Base-by-base conservation (phyloP, 345 rosid species). In the Eutrema heterophyllum region DNA sequence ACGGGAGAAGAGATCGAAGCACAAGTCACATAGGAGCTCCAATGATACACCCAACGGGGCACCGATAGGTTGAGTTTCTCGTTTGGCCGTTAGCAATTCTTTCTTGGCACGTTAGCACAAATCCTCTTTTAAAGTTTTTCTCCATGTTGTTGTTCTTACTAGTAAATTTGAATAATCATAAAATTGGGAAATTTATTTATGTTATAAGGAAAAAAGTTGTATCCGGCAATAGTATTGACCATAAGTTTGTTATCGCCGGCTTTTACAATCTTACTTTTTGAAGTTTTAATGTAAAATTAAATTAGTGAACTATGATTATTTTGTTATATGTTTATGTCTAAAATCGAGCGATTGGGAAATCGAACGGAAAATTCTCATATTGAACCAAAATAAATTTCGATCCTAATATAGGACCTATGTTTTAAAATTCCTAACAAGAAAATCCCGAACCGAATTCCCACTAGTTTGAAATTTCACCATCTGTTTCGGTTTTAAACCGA, bases 1-100 rank as follows among this genome's bases (percentile, higher is more conserved):
- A 70, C 87, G 92, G 73, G 94, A 93, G 82, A 91, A 89, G 91
- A 93, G 89, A 82, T 87, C 89, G 9, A 91, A 86, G 83, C 98
- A 86, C 83, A 93, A 84, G 77, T 84, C 92, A 12, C 88, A 84
- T 53, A 89, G 77, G 80, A 79, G 84, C 74, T 83, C 88, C 61
- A 79, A 55, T 64, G 89, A 82, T 82, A 35, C 71, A 67, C 81
- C 80, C 48, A 48, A 57, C 1, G 71, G 52, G 4, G 39, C 80
- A 55, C 70, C 66, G 0, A 39, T 70, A 9, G 67, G 67, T 30
- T 76, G 61, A 70, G 46, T 45, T 53, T 53, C 64, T 53, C 13
- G 27, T 53, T 53, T 26, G 52, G 56, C 57, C 51, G n/a, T 57
- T n/a, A 60, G 24, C 26, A 54, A 10, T 45, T 24, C 13, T 43